Evolutionary conservation across 306 rosid species (phyloP).

Genomic region (Cicer chorassanicum): DNA sequence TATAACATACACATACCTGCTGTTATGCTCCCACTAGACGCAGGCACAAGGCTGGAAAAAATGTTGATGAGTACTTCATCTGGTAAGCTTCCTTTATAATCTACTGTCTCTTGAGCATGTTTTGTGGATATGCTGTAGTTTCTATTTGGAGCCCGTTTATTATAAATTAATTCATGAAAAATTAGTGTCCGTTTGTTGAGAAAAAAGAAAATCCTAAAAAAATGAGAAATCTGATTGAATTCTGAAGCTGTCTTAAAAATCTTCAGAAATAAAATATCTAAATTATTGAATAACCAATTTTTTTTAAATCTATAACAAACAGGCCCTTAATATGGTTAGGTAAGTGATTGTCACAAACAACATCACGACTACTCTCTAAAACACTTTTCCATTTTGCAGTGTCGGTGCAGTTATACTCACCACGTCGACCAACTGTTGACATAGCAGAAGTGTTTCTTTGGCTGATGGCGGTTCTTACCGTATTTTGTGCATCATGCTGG

Average conservation of each 20-base stretch:
- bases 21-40: constrained; percentile 91
- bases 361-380: not conserved
- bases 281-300: too few relatives aligned
- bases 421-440: constrained; percentile 79
- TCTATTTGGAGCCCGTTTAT: not conserved
- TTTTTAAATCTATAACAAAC: too few relatives aligned
- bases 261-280: too few relatives aligned
- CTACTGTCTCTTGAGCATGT: not conserved
- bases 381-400: constrained; percentile 57
- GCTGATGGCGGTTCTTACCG: constrained; percentile 93
- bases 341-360: not conserved
- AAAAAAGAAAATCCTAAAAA: too few relatives aligned
- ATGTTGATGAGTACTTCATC: constrained; percentile 66
- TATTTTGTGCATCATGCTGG: constrained; percentile 95
- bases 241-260: too few relatives aligned
- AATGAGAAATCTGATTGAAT: too few relatives aligned
- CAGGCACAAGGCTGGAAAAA: constrained; percentile 78
- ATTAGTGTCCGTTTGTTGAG: too few relatives aligned
- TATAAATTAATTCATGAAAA: too few relatives aligned
- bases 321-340: not conserved
- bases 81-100: constrained; percentile 51
- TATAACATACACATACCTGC: constrained; percentile 83
- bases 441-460: constrained; percentile 94
- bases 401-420: constrained; percentile 92
- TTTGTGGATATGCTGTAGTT: constrained; percentile 32